These are phyloP conservation scores for Barnettozyma sucrosica DNA, from an alignment of 805 yeast genomes.

Conservation along the genomic window DNA sequence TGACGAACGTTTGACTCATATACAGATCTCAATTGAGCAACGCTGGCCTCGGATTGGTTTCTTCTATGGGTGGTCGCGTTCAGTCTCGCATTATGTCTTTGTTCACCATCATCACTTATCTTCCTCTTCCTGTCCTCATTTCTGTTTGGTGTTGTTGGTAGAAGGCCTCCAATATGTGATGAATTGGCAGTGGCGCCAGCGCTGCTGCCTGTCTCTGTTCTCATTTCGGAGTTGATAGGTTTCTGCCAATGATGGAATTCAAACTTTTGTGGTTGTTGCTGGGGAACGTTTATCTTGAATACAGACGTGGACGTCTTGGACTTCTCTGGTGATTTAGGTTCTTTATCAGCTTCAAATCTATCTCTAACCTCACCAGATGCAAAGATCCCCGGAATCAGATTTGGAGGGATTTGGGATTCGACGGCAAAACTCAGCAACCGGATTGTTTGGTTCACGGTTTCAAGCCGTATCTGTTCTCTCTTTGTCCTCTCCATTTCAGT, in stretches of 20 bases:
- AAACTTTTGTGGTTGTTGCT: slow-evolving; percentile 20
- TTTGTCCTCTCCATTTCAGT: slow-evolving; percentile 37
- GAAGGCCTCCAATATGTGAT: neutral
- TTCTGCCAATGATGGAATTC: slow-evolving; percentile 28
- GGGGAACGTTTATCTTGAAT: slow-evolving; percentile 25
- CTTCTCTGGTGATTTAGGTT: neutral
- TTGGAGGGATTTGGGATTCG: slow-evolving; percentile 31
- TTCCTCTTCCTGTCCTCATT: slow-evolving; percentile 8
- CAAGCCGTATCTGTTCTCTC: slow-evolving; percentile 30
- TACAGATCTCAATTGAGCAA: slow-evolving; percentile 21
- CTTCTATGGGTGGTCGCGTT: slow-evolving; percentile 18
- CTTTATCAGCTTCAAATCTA: neutral
- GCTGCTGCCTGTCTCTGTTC: slow-evolving; percentile 3
- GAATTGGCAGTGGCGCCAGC: slow-evolving; percentile 8
- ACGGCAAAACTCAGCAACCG: slow-evolving; percentile 33
- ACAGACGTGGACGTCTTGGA: slow-evolving; percentile 18
- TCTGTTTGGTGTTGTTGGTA: slow-evolving; percentile 4
- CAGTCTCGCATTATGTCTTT: neutral
- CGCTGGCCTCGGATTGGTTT: slow-evolving; percentile 27
- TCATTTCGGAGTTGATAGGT: slow-evolving; percentile 15
- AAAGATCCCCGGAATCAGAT: slow-evolving; percentile 34
- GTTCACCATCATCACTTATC: slow-evolving; percentile 1
- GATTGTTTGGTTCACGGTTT: slow-evolving; percentile 28
- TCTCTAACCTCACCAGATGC: slow-evolving; percentile 7
- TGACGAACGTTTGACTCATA: slow-evolving; percentile 14